Evolutionary conservation across 2,329 filamentous ascomycete species (phyloP).

Genomic region (Chrysoporthe austroafricana): DNA sequence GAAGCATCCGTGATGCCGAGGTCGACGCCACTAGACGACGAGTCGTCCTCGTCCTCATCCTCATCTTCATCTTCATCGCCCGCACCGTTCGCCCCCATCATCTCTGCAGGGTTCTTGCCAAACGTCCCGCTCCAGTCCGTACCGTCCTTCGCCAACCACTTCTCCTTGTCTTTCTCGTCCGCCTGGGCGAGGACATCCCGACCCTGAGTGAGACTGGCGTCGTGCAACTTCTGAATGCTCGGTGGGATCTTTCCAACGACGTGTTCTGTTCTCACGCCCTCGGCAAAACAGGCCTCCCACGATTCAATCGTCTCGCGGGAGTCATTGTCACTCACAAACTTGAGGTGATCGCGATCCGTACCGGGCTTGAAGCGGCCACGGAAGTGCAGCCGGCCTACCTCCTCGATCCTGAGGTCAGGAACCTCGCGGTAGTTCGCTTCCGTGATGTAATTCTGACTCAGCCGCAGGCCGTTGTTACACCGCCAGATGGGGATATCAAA

Average conservation of each 20-base stretch:
- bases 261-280: conserved; percentile 76
- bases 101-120: conserved; percentile 69
- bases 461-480: conserved; percentile 72
- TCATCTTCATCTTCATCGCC: conserved; percentile 41
- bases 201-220: conserved; percentile 76
- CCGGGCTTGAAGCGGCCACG: conserved; percentile 83
- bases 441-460: conserved; percentile 92
- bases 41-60: conserved; percentile 43
- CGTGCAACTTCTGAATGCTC: conserved; percentile 75
- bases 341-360: conserved; percentile 82
- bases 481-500: conserved; percentile 92
- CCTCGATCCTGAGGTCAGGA: conserved; percentile 75
- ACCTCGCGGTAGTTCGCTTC: conserved; percentile 71
- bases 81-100: conserved; percentile 41
- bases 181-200: conserved; percentile 79
- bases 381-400: conserved; percentile 83
- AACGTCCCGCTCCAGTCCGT: conserved; percentile 89
- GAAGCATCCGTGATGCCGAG: conserved; percentile 64
- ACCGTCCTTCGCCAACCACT: conserved; percentile 79
- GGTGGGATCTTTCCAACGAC: conserved; percentile 77
- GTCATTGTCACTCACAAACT: conserved; percentile 84
- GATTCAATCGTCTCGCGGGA: conserved; percentile 91
- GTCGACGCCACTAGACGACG: conserved; percentile 47
- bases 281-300: conserved; percentile 89
- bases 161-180: conserved; percentile 70